Percentiles rank a stretch among this genome's conserved stretches.
Conservation (phyloP, 169 alveolate genomes). For the Plasmodium relictum region DNA sequence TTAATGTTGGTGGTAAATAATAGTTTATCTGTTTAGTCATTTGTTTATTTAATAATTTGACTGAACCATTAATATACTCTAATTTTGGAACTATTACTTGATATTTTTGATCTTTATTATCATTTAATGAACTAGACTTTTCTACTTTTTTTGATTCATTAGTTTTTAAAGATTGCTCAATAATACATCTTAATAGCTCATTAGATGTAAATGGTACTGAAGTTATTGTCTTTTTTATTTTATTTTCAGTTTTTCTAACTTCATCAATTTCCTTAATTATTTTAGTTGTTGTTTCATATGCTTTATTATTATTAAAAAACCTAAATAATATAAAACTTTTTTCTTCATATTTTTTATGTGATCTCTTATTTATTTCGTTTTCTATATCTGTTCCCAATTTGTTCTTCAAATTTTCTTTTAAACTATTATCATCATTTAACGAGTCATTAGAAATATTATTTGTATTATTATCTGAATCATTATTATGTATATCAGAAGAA, state of each 20-base stretch:
- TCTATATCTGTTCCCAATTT: background rate
- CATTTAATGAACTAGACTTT: constrained; percentile 7
- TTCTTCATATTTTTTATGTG: constrained; percentile 62
- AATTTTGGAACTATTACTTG: constrained; percentile 39
- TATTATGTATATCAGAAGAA: constrained; percentile 12
- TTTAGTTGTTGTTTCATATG: constrained; percentile 74
- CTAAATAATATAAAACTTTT: constrained; percentile 64
- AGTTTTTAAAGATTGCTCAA: constrained; percentile 46
- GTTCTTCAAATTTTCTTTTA: background rate
- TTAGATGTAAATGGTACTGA: constrained; percentile 75
- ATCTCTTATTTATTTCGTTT: constrained; percentile 30
- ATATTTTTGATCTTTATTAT: constrained; percentile 35
- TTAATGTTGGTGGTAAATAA: constrained; percentile 84
- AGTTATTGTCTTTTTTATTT: constrained; percentile 66
- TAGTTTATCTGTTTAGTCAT: constrained; percentile 81
- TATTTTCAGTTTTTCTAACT: constrained; percentile 59
- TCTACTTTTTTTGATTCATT: constrained; percentile 12
- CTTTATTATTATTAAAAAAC: constrained; percentile 72
- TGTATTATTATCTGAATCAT: background rate
- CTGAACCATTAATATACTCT: constrained; percentile 59
- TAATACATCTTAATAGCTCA: constrained; percentile 59
- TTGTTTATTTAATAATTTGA: constrained; percentile 76
- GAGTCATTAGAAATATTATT: background rate
- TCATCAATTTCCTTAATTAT: constrained; percentile 73
- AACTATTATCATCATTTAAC: background rate